Percentiles rank a stretch among this genome's conserved stretches.
Conservation (phyloP, 2,329 filamentous ascomycete species). For the Shiraia bambusicola region DNA sequence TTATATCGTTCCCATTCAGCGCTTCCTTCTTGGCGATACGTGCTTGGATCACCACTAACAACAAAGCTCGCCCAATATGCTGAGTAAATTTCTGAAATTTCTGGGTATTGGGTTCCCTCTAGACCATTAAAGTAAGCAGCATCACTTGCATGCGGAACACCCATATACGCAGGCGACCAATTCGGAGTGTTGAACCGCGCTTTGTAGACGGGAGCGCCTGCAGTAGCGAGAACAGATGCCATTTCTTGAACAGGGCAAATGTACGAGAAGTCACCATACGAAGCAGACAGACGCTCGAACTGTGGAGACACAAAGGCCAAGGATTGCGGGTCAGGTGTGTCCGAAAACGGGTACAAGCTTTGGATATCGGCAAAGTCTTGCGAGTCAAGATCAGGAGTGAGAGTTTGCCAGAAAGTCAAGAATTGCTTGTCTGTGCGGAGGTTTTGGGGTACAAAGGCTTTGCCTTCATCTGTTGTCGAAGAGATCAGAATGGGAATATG, state of each 20-base stretch:
- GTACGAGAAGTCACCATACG: slow-evolving; percentile 42
- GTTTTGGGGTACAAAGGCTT: slow-evolving; percentile 31
- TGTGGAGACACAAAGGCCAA: slow-evolving; percentile 46
- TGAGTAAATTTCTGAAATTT: slow-evolving; percentile 35
- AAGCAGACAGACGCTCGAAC: slow-evolving; percentile 49
- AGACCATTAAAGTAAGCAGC: slow-evolving; percentile 35
- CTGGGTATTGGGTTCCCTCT: slow-evolving; percentile 27
- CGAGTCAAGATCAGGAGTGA: slow-evolving; percentile 31
- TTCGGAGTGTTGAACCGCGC: slow-evolving; percentile 42
- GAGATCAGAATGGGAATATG: slow-evolving; percentile 37
- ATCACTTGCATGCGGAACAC: slow-evolving; percentile 40
- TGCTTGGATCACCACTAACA: slow-evolving; percentile 40
- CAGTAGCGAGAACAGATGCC: slow-evolving; percentile 23
- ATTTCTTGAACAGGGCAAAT: slow-evolving; percentile 42
- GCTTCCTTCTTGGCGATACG: slow-evolving; percentile 19
- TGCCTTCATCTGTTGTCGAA: slow-evolving; percentile 43
- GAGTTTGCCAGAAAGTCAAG: slow-evolving; percentile 33
- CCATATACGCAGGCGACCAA: slow-evolving; percentile 23
- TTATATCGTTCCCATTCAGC: slow-evolving; percentile 35
- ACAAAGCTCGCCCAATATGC: slow-evolving; percentile 42
- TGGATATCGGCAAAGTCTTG: slow-evolving; percentile 34
- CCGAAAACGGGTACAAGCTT: slow-evolving; percentile 32
- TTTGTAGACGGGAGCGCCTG: slow-evolving; percentile 35
- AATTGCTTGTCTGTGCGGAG: slow-evolving; percentile 43
- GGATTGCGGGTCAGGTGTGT: slow-evolving; percentile 28